These are phyloP conservation scores for Hypoxylon crocopeplum DNA, from an alignment of 495 filamentous ascomycete species.

Conservation along the genomic window DNA sequence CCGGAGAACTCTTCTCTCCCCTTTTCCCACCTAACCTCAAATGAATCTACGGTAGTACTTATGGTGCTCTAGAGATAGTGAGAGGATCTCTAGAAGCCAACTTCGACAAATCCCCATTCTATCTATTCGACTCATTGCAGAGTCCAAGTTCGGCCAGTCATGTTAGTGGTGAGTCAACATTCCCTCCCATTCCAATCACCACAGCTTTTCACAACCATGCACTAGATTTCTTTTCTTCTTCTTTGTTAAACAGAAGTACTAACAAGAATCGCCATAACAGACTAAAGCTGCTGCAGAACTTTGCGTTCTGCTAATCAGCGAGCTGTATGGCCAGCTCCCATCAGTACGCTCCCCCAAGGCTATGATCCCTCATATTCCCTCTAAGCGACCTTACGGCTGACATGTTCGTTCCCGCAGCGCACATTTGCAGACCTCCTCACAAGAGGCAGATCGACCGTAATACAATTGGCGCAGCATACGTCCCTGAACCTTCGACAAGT, in stretches of 20 bases:
- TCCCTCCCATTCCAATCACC: too few relatives aligned
- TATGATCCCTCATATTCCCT: background rate
- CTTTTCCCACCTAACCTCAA: slow-evolving; percentile 34
- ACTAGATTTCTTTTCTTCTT: too few relatives aligned
- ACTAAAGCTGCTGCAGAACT: slow-evolving; percentile 76
- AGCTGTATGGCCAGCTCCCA: slow-evolving; percentile 86
- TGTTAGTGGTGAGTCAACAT: slow-evolving; percentile 52
- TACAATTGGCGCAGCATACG: slow-evolving; percentile 70
- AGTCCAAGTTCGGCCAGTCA: slow-evolving; percentile 27
- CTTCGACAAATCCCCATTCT: slow-evolving; percentile 30
- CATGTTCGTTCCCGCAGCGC: slow-evolving; percentile 53
- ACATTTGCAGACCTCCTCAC: slow-evolving; percentile 81
- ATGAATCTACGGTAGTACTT: slow-evolving; percentile 70
- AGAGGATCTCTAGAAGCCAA: slow-evolving; percentile 70
- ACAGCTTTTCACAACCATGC: background rate
- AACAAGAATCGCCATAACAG: slow-evolving; percentile 36
- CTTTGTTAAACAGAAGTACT: slow-evolving; percentile 22
- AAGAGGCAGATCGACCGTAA: slow-evolving; percentile 76
- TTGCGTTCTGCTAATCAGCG: slow-evolving; percentile 84
- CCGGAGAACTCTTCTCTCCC: slow-evolving; percentile 1
- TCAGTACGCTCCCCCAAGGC: slow-evolving; percentile 68
- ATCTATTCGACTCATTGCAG: slow-evolving; percentile 13
- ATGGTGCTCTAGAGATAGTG: slow-evolving; percentile 75
- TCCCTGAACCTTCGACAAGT: slow-evolving; percentile 71
- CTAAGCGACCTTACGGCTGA: slow-evolving; percentile 7